Percentiles rank a stretch among this genome's conserved stretches.
phyloP scores from a whole-genome alignment of 805 yeast genomes.

The Candida schatavii region DNA sequence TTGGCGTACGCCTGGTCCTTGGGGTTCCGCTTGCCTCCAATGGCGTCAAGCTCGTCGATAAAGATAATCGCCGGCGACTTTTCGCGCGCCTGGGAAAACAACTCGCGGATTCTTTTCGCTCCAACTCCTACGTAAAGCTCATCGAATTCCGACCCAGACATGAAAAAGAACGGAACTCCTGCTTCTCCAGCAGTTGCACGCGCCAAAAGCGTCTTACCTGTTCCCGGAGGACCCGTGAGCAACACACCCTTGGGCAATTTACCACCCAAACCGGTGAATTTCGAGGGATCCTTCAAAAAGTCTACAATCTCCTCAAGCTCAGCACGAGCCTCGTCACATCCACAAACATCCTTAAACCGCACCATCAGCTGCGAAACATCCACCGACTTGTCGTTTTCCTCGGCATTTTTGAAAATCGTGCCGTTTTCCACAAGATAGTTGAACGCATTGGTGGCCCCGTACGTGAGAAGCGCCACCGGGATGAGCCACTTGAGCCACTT shows the following conservation, averaged over 20 bases:
- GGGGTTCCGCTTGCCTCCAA: conserved; percentile 97
- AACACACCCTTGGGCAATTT: conserved; percentile 96
- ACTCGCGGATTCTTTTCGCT: conserved; percentile 94
- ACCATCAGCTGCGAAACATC: conserved; percentile 85
- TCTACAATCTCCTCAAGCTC: conserved; percentile 98
- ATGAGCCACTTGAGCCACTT: conserved; percentile 88
- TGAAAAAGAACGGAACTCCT: conserved; percentile 96
- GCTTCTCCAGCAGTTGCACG: conserved; percentile 99
- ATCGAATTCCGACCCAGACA: conserved; percentile 98
- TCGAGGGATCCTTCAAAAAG: conserved; percentile 91
- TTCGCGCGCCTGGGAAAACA: conserved; percentile 88
- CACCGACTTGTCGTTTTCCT: conserved; percentile 71
- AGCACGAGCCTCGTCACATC: conserved; percentile 97
- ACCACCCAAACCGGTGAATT: conserved; percentile 96
- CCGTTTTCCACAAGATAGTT: conserved; percentile 80
- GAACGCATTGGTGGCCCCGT: conserved; percentile 77
- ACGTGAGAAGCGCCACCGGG: conserved; percentile 75
- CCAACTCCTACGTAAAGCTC: conserved; percentile 99
- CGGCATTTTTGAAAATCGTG: conserved; percentile 71
- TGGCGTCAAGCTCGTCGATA: conserved; percentile 97
- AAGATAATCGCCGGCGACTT: conserved; percentile 96
- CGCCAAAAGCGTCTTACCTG: conserved; percentile 95
- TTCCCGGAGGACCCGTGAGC: conserved; percentile 98
- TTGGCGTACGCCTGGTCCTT: conserved; percentile 97
- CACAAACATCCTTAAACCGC: conserved; percentile 89